Evolutionary conservation across 805 yeast species (phyloP).

Genomic region (Schwanniomyces occidentalis): DNA sequence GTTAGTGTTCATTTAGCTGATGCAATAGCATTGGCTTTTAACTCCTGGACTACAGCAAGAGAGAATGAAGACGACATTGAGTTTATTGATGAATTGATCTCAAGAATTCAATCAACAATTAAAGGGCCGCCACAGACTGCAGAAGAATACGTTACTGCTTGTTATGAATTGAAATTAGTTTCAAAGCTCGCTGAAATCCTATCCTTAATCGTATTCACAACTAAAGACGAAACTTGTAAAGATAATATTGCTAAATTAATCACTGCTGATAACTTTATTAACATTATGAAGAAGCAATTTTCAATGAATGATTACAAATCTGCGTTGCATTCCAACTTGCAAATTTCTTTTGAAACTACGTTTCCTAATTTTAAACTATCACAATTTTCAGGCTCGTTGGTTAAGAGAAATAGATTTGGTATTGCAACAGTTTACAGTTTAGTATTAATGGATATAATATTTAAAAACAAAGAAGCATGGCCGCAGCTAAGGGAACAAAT

Average conservation of each 20-base stretch:
- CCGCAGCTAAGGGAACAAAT: conserved; percentile 49
- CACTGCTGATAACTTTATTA: conserved; percentile 34
- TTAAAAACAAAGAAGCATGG: conserved; percentile 44
- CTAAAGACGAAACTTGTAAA: conserved; percentile 43
- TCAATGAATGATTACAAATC: conserved; percentile 48
- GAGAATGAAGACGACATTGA: conserved; percentile 49
- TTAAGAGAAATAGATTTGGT: conserved; percentile 51
- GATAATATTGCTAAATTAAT: conserved; percentile 45
- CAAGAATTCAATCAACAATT: conserved; percentile 27
- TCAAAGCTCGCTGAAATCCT: conserved; percentile 75
- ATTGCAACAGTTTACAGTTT: conserved; percentile 57
- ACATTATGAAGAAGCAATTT: conserved; percentile 30
- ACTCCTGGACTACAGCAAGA: conserved; percentile 71
- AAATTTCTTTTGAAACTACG: conserved; percentile 44
- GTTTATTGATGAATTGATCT: conserved; percentile 46
- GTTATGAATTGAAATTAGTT: conserved; percentile 57
- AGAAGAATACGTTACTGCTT: conserved; percentile 33
- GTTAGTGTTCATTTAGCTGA: conserved; percentile 70
- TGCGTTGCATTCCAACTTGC: conserved; percentile 46
- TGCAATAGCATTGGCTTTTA: conserved; percentile 71
- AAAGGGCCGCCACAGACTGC: conserved; percentile 13
- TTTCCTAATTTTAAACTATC: conserved; percentile 50
- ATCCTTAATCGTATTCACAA: conserved; percentile 67
- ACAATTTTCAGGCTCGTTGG: conserved; percentile 52
- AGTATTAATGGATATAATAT: conserved; percentile 59